Percentiles rank a stretch among this genome's conserved stretches.
Evolutionary conservation across 768 basidiomycete species (phyloP).

Genomic region (Hericium coralloides): DNA sequence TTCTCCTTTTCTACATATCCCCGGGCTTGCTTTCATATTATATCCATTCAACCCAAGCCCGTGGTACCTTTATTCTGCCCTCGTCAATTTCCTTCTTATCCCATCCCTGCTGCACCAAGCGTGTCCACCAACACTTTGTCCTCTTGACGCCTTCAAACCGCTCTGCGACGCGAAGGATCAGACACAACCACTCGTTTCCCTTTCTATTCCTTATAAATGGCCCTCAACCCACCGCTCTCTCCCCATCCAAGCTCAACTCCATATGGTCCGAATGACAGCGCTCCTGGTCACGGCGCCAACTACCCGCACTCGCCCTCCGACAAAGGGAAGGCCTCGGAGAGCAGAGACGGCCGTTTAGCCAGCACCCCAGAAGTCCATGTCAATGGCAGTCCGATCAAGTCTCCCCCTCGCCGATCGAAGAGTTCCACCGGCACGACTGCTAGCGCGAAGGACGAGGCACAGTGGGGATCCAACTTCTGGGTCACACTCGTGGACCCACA

Average conservation of each 20-base stretch:
- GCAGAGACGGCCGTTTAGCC: neutral
- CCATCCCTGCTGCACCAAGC: no score
- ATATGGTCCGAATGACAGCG: neutral
- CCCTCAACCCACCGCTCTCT: neutral
- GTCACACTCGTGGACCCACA: conserved; percentile 88
- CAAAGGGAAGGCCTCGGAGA: conserved; percentile 1
- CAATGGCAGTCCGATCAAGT: conserved; percentile 18
- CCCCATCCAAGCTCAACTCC: conserved; percentile 1
- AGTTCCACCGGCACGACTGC: neutral
- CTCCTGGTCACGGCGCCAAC: neutral
- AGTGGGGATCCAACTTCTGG: conserved; percentile 92
- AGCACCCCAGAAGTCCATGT: conserved; percentile 20
- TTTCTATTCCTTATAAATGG: neutral
- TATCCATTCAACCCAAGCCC: no score
- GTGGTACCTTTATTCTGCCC: no score
- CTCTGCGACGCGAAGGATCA: no score
- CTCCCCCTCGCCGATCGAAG: conserved; percentile 7
- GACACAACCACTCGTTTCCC: neutral
- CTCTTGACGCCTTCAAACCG: no score
- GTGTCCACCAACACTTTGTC: no score
- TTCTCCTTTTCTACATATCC: no score
- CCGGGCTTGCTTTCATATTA: no score
- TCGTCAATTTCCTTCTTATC: no score
- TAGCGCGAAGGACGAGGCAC: conserved; percentile 13
- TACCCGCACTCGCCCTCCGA: neutral